A percentile compares a stretch with the other conserved stretches of the same genome.
phyloP scores from a whole-genome alignment of 2,329 filamentous ascomycete genomes.

The Acephala macrosclerotiorum region DNA sequence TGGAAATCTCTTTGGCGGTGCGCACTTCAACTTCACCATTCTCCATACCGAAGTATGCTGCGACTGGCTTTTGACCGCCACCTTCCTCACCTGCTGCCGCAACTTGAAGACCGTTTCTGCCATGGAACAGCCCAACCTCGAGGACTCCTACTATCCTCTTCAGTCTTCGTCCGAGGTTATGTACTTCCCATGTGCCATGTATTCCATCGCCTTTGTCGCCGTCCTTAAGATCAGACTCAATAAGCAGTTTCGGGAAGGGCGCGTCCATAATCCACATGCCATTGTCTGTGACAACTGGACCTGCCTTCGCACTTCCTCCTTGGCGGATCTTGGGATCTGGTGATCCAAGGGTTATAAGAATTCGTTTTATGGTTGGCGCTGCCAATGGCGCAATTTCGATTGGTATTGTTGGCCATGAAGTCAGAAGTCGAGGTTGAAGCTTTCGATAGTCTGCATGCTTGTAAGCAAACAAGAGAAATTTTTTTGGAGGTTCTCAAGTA shows the following conservation, averaged over 20 bases:
- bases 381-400: constrained; percentile 93
- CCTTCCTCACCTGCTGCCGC: constrained; percentile 63
- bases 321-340: constrained; percentile 74
- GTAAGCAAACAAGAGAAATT: background rate
- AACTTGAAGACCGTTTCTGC: constrained; percentile 77
- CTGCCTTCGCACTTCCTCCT: constrained; percentile 78
- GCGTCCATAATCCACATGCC: constrained; percentile 92
- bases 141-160: constrained; percentile 86
- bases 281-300: constrained; percentile 85
- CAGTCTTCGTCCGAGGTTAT: constrained; percentile 74
- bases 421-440: constrained; percentile 76
- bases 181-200: constrained; percentile 81
- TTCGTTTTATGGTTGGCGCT: constrained; percentile 76
- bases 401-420: constrained; percentile 83
- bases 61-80: constrained; percentile 88
- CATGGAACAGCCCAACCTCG: constrained; percentile 91
- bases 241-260: constrained; percentile 78
- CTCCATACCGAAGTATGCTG: constrained; percentile 93
- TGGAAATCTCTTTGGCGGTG: constrained; percentile 46
- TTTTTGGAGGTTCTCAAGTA: background rate
- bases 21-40: constrained; percentile 72
- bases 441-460: constrained; percentile 81
- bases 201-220: constrained; percentile 59
- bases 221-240: constrained; percentile 58
- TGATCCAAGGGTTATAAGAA: constrained; percentile 77